Evolutionary conservation across 2,329 filamentous ascomycete genomes (phyloP).

Genomic region (Pyrenochaeta sp.): DNA sequence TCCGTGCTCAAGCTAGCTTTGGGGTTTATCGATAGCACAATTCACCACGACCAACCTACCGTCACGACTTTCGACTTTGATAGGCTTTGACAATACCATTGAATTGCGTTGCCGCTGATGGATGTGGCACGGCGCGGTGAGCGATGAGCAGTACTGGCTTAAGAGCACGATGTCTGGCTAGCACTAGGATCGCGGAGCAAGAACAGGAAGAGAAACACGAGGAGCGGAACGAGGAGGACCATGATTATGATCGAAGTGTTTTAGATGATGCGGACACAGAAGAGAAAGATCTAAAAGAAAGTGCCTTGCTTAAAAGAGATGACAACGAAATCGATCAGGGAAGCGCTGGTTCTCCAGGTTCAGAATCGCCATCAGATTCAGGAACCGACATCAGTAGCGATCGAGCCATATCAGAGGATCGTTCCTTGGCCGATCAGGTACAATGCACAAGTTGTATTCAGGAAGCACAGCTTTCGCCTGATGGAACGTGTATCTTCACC

Average conservation of each 20-base stretch:
- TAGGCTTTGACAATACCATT: neutral
- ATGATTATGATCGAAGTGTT: neutral
- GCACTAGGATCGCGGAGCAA: slow-evolving; percentile 17
- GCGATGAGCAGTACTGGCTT: slow-evolving; percentile 27
- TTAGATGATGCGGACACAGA: neutral
- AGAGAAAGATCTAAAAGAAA: too few relatives aligned
- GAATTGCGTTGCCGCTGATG: neutral
- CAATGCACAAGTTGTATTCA: slow-evolving; percentile 37
- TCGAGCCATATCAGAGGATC: neutral
- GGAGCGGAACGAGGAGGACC: neutral
- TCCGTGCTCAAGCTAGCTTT: slow-evolving; percentile 34
- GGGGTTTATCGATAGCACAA: neutral
- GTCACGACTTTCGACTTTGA: neutral
- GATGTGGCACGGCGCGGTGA: neutral
- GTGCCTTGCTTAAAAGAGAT: neutral
- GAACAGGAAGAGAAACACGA: slow-evolving; percentile 5
- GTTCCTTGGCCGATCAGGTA: neutral
- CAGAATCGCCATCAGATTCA: slow-evolving; percentile 7
- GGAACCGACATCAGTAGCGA: slow-evolving; percentile 5
- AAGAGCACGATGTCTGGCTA: slow-evolving; percentile 31
- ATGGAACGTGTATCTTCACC: slow-evolving; percentile 66
- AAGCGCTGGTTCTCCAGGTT: neutral
- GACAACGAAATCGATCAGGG: neutral
- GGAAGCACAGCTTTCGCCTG: slow-evolving; percentile 51
- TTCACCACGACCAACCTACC: too few relatives aligned